phyloP scores from a whole-genome alignment of 352 stramenopile genomes.

The Salisapilia sapeloensis region DNA sequence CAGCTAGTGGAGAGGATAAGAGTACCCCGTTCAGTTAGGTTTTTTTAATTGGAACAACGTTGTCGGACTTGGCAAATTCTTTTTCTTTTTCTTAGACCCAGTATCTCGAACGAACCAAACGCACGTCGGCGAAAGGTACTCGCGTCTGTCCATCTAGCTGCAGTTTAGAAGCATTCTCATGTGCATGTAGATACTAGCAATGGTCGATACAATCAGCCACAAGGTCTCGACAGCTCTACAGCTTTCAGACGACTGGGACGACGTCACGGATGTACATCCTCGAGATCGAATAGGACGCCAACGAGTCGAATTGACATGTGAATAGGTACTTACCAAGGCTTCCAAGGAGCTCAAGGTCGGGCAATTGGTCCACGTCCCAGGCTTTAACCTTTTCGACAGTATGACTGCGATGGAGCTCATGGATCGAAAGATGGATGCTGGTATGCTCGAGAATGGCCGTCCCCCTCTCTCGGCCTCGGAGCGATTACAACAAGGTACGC shows the following conservation, averaged over 20 bases:
- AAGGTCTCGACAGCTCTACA: no score
- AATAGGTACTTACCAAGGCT: slow-evolving; percentile 32
- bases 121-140: no score
- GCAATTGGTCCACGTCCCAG: slow-evolving; percentile 52
- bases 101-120: no score
- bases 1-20: no score
- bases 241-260: slow-evolving; percentile 4
- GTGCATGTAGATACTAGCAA: no score
- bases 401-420: slow-evolving; percentile 91
- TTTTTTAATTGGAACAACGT: no score
- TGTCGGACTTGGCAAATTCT: no score
- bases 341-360: slow-evolving; percentile 68
- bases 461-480: slow-evolving; percentile 34
- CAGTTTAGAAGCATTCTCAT: no score
- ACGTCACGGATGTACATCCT: slow-evolving; percentile 5
- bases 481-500: slow-evolving; percentile 12
- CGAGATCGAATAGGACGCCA: not conserved
- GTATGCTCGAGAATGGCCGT: slow-evolving; percentile 46
- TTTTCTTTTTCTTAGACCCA: no score
- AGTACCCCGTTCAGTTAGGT: no score
- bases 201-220: no score
- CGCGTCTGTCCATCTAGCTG: no score
- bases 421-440: slow-evolving; percentile 90
- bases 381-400: slow-evolving; percentile 87
- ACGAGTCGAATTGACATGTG: not conserved